Evolutionary conservation across 208 protist species (phyloP).

Genomic region (Leishmania braziliensis): DNA sequence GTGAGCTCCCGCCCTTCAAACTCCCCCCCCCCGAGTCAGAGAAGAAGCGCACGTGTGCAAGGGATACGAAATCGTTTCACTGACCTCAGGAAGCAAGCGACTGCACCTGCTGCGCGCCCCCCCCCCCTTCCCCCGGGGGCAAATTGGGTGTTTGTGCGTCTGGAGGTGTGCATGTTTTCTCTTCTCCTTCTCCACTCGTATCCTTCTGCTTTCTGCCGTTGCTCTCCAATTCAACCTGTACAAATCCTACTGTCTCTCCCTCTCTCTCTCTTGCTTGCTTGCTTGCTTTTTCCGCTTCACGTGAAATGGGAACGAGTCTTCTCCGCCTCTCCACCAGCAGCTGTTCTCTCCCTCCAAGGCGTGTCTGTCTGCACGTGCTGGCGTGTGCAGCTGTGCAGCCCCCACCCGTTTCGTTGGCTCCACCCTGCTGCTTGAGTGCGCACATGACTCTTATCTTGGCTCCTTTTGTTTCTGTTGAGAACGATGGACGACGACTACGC

Average conservation of each 20-base stretch:
- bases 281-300: background rate
- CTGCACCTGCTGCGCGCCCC: background rate
- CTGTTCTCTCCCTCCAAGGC: background rate
- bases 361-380: background rate
- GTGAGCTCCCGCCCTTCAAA: background rate
- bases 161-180: background rate
- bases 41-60: background rate
- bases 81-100: background rate
- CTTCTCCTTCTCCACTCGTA: background rate
- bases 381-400: background rate
- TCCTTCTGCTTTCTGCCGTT: background rate
- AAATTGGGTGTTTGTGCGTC: background rate
- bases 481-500: conserved; percentile 17
- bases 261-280: background rate
- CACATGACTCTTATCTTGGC: background rate
- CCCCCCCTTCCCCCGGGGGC: no score
- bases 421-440: background rate
- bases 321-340: background rate
- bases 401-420: background rate
- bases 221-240: background rate
- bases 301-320: background rate
- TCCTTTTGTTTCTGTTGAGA: background rate
- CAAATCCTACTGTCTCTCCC: background rate
- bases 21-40: background rate
- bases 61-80: background rate